Conservation (phyloP, 169 alveolate genomes). For the Plasmodium malariae region DNA sequence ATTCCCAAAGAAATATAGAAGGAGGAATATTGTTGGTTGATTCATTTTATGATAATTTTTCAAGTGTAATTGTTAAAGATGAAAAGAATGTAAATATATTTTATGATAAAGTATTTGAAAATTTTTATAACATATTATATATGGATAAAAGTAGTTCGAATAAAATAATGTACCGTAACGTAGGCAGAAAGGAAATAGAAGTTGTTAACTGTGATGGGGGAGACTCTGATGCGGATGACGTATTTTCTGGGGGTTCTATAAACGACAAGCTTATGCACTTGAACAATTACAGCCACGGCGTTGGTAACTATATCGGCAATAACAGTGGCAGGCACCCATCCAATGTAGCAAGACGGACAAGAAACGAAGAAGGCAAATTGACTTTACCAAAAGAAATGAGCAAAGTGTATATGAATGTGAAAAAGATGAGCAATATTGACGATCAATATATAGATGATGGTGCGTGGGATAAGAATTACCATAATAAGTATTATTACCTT, state of each 20-base stretch:
- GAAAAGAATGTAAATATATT: conserved; percentile 45
- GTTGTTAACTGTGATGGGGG: conserved; percentile 7
- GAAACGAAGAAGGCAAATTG: not conserved
- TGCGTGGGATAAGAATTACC: conserved; percentile 19
- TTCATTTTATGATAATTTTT: conserved; percentile 38
- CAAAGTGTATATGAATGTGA: conserved; percentile 30
- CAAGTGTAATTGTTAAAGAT: conserved; percentile 20
- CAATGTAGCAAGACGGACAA: not conserved
- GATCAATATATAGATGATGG: conserved; percentile 40
- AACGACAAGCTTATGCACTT: not conserved
- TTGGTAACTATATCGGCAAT: not conserved
- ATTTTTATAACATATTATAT: conserved; percentile 32
- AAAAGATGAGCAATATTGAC: conserved; percentile 32
- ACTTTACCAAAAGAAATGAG: conserved; percentile 4
- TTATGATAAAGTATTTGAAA: conserved; percentile 44
- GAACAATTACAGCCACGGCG: not conserved
- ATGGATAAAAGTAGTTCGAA: not conserved
- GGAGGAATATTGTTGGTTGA: conserved; percentile 10
- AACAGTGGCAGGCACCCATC: not conserved
- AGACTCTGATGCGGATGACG: conserved; percentile 31
- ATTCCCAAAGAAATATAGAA: no score
- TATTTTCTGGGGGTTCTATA: not conserved
- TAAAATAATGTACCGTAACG: not conserved
- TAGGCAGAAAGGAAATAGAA: conserved; percentile 8
- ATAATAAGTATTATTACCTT: conserved; percentile 11